Evolutionary conservation across 2,329 filamentous ascomycete genomes (phyloP), one percentile per base, ranked within the genome.

Genomic region (Alternaria triticimaculans): DNA sequence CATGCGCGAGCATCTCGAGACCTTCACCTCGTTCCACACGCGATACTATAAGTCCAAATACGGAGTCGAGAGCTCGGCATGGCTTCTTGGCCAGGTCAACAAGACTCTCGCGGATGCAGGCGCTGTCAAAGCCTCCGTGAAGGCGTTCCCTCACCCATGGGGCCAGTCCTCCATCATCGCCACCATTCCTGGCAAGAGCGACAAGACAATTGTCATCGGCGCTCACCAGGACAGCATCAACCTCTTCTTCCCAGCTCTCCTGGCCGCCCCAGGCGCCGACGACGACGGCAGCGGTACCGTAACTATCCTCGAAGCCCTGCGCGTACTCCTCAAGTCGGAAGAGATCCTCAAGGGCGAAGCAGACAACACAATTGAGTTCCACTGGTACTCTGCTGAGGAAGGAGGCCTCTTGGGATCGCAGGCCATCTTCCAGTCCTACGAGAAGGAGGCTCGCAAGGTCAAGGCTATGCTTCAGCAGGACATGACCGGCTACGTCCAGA

Each of bases 391-490:
- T 48, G 94, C 93, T 11, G 94, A 97, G 79, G 94, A 97, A 80
- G 93, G 91, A 55, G 94, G 94, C 33, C 85, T 97, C 49, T 87
- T 97, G 4, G 94, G 94, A 63, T 95, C 91, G 73, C 94, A 97
- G 80, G 94, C 92, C 58, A 92, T 98, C 79, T 98, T 97, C 84
- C 86, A 87, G 55, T 83, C 87, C 8, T 98, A 98, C 76, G 90
- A 92, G 80, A 88, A 90, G 78, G 81, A 87, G 21, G 86, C 87
- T 30, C 87, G 90, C 25, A 89, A 95, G 69, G 87, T 98, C 80
- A 96, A 95, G 83, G 95, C 95, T 33, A 98, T 98, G 96, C 87
- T 98, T 58, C 95, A 98, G 83, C 95, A 98, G 82, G 95, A 98
- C 81, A 98, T 98, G 95, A 79, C 78, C 2, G 95, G 95, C 18